Evolutionary conservation across 352 stramenopile genomes (phyloP), one percentile per base, ranked within the genome.

Genomic region (Phytophthora aleatoria): DNA sequence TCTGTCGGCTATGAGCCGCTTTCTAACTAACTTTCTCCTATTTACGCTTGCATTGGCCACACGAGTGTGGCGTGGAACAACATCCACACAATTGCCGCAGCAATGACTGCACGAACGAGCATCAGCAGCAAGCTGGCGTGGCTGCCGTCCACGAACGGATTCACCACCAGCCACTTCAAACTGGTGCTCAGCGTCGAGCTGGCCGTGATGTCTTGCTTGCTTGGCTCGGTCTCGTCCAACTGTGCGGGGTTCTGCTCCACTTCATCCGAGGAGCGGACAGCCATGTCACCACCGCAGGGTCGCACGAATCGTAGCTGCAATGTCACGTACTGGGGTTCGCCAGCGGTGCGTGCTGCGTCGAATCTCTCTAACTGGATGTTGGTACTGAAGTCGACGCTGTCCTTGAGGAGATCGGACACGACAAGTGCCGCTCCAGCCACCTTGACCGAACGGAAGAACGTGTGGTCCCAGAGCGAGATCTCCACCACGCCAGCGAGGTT

Each of bases 401-500:
- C 38, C 26, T 79, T 73, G 12, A 88, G 67, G 10, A 89, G 41
- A 42, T 91, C 67, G 0, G 77, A 72, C 27, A 76, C 59, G 6
- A 79, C 71, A 8, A 89, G 58, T 27, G 68, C 74, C 3, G 77
- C 67, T 4, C 73, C 72, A 16, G 83, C 83, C 16, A 91, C 79
- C 33, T 85, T 87, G 4, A 83, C 62, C 5, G 80, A 83, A 13
- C 73, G 81, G 52, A 91, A 87, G 49, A 91, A 74, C 3, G 68
- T 64, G 53, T 90, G 73, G 66, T 91, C 83, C 78, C 78, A 91
- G 3, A 91, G 68, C 63, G 75, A 79, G n/a, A 89, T 74, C 64
- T 89, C 77, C 30, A 85, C 51, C 8, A 86, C 71, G 35, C 79
- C 73, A 24, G 59, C 57, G 3, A 47, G 53, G 24, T 73, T 63